These are phyloP conservation scores for Ophiostoma quercus DNA, from an alignment of 2,329 filamentous ascomycete species.

Conservation along the genomic window DNA sequence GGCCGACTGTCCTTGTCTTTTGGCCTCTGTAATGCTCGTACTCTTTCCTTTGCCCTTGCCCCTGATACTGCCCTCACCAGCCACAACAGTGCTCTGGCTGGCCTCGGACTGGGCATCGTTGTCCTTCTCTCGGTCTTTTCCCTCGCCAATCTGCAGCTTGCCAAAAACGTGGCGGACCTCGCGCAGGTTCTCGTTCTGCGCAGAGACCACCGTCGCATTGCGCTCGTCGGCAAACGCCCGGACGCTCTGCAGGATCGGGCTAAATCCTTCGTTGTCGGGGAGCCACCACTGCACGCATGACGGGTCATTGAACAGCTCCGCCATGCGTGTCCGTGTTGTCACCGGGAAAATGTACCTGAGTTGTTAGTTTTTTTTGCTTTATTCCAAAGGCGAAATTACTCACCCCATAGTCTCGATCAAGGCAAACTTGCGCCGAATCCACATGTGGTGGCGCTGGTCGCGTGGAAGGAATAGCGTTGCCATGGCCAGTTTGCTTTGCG, in stretches of 20 bases:
- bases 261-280: constrained; percentile 71
- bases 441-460: constrained; percentile 66
- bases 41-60: background rate
- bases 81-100: background rate
- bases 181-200: constrained; percentile 60
- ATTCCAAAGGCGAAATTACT: constrained; percentile 15
- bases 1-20: background rate
- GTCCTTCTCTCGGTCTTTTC: background rate
- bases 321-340: constrained; percentile 68
- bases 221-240: constrained; percentile 77
- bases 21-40: background rate
- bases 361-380: constrained; percentile 15
- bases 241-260: constrained; percentile 67
- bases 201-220: constrained; percentile 53
- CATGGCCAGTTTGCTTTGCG: constrained; percentile 72
- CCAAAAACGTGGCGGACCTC: constrained; percentile 72
- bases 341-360: constrained; percentile 67
- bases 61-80: background rate
- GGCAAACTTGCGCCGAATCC: constrained; percentile 75
- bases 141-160: constrained; percentile 47
- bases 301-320: constrained; percentile 65
- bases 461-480: constrained; percentile 74
- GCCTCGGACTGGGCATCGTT: background rate
- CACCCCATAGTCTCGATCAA: constrained; percentile 53
- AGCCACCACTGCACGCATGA: constrained; percentile 83